phyloP scores from a whole-genome alignment of 2,329 filamentous ascomycete species.

The Curvularia hawaiiensis region DNA sequence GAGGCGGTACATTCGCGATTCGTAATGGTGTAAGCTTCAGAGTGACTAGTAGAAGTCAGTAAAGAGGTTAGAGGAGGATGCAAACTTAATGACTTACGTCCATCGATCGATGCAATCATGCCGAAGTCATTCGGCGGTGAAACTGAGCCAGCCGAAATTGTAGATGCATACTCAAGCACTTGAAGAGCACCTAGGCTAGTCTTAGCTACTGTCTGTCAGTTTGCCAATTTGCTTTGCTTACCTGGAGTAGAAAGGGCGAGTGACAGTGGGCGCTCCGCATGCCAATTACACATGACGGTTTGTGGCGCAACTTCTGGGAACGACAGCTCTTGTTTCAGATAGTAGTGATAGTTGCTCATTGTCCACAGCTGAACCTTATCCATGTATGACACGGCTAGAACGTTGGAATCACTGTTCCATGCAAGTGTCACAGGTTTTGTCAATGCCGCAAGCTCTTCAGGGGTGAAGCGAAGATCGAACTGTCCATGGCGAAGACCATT shows the following conservation, averaged over 20 bases:
- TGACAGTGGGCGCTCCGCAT: slow-evolving; percentile 80
- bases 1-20: slow-evolving; percentile 84
- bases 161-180: slow-evolving; percentile 68
- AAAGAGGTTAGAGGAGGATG: slow-evolving; percentile 9
- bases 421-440: slow-evolving; percentile 67
- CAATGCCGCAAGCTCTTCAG: slow-evolving; percentile 61
- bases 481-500: slow-evolving; percentile 97
- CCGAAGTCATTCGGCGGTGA: slow-evolving; percentile 76
- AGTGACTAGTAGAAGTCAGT: slow-evolving; percentile 47
- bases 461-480: slow-evolving; percentile 75
- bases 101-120: slow-evolving; percentile 83
- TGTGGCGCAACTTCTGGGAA: slow-evolving; percentile 29
- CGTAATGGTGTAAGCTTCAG: slow-evolving; percentile 87
- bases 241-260: slow-evolving; percentile 59
- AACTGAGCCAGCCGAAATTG: slow-evolving; percentile 71
- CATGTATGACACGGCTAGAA: slow-evolving; percentile 78
- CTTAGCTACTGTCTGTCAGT: background rate
- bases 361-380: slow-evolving; percentile 92
- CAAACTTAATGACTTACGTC: slow-evolving; percentile 54
- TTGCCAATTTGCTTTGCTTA: slow-evolving; percentile 11
- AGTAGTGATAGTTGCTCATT: slow-evolving; percentile 97
- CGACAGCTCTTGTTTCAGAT: slow-evolving; percentile 85
- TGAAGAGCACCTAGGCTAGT: slow-evolving; percentile 55
- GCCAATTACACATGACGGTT: slow-evolving; percentile 63
- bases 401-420: slow-evolving; percentile 93